Percentiles rank a stretch among this genome's conserved stretches.
These are phyloP conservation scores for Microthyrium microscopicum DNA, from an alignment of 2,329 filamentous ascomycete genomes.

Conservation along the genomic window DNA sequence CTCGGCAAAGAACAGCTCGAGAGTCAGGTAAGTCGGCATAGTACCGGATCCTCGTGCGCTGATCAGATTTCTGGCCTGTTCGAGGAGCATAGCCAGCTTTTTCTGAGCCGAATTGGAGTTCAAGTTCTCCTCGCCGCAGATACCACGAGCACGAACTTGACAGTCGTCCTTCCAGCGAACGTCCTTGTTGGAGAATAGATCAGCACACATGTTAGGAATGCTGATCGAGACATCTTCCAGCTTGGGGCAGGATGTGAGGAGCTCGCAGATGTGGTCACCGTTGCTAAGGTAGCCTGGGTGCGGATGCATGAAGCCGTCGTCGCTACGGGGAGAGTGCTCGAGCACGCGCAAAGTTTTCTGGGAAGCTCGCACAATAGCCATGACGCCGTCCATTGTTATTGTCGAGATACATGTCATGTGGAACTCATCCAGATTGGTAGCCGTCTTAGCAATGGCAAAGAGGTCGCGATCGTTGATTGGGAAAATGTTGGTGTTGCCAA, in stretches of 20 bases:
- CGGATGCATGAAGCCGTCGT: slow-evolving; percentile 35
- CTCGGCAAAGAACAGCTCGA: slow-evolving; percentile 35
- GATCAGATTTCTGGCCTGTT: slow-evolving; percentile 26
- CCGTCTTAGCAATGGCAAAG: slow-evolving; percentile 32
- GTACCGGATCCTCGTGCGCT: slow-evolving; percentile 20
- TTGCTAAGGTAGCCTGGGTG: slow-evolving; percentile 27
- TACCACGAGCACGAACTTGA: slow-evolving; percentile 31
- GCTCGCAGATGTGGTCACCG: slow-evolving; percentile 31
- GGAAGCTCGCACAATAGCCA: slow-evolving; percentile 33
- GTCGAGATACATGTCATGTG: slow-evolving; percentile 37
- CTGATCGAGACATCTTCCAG: slow-evolving; percentile 32
- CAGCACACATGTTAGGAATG: slow-evolving; percentile 30
- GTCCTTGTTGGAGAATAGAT: slow-evolving; percentile 27
- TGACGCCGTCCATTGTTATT: slow-evolving; percentile 34
- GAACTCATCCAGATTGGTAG: slow-evolving; percentile 33
- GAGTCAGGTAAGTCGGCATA: slow-evolving; percentile 22
- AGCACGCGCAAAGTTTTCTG: slow-evolving; percentile 30
- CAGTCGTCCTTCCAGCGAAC: slow-evolving; percentile 30
- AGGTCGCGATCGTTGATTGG: slow-evolving; percentile 34
- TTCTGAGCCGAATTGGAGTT: slow-evolving; percentile 17
- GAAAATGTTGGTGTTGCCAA: slow-evolving; percentile 36
- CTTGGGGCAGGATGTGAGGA: slow-evolving; percentile 28
- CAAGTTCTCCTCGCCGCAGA: slow-evolving; percentile 25
- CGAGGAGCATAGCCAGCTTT: slow-evolving; percentile 23
- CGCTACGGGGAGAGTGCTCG: slow-evolving; percentile 35